phyloP scores from a whole-genome alignment of 2,329 filamentous ascomycete species.

The Didymosphaeria variabile region DNA sequence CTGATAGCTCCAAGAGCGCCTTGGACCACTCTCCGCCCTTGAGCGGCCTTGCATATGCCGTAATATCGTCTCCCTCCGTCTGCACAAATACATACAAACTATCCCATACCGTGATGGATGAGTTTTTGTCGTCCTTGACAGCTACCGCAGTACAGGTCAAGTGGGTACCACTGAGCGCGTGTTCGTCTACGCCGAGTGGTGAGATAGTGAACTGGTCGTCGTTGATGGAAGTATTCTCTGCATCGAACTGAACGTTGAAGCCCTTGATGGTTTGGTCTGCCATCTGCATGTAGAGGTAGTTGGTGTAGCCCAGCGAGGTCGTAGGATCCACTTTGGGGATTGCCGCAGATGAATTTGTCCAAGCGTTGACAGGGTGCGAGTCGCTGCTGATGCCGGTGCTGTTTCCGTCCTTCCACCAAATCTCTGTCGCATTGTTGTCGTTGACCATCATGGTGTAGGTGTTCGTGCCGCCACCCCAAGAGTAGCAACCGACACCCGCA shows the following conservation, averaged over 20 bases:
- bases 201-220: slow-evolving; percentile 46
- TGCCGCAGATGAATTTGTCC: slow-evolving; percentile 40
- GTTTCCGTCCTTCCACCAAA: slow-evolving; percentile 58
- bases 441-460: slow-evolving; percentile 57
- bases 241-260: slow-evolving; percentile 50
- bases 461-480: slow-evolving; percentile 50
- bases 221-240: slow-evolving; percentile 50
- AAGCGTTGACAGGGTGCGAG: slow-evolving; percentile 52
- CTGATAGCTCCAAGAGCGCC: slow-evolving; percentile 33
- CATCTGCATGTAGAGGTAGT: slow-evolving; percentile 54
- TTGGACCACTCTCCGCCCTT: slow-evolving; percentile 41
- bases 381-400: slow-evolving; percentile 37
- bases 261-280: slow-evolving; percentile 48
- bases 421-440: slow-evolving; percentile 48
- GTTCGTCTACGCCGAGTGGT: slow-evolving; percentile 34
- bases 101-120: slow-evolving; percentile 27
- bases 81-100: slow-evolving; percentile 48
- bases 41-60: slow-evolving; percentile 36
- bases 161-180: slow-evolving; percentile 52
- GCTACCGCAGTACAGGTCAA: slow-evolving; percentile 49
- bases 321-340: slow-evolving; percentile 51
- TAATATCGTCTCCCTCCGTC: slow-evolving; percentile 40
- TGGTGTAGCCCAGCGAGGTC: slow-evolving; percentile 54
- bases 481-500: slow-evolving; percentile 56
- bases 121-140: slow-evolving; percentile 32